Percentiles rank a stretch among this genome's conserved stretches.
Evolutionary conservation across 345 rosid genomes (phyloP).

Genomic region (Dipteronia dyeriana): DNA sequence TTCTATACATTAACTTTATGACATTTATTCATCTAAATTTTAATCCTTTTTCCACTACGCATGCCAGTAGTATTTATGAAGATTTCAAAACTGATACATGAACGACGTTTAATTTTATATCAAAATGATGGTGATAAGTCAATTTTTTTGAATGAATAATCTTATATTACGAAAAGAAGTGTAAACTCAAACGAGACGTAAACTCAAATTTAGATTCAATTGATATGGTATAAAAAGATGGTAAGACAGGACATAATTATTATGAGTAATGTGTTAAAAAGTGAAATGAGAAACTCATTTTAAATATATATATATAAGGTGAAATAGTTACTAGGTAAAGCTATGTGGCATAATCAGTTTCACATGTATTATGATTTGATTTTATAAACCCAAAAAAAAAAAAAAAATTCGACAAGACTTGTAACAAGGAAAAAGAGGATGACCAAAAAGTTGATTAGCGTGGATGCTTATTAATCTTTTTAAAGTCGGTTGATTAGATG

Average conservation of each 20-base stretch:
- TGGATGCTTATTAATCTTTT: conserved; percentile 22
- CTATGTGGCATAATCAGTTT: neutral
- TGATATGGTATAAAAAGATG: neutral
- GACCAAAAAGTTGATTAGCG: conserved; percentile 7
- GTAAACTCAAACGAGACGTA: too few species aligned
- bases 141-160: too few species aligned
- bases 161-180: too few species aligned
- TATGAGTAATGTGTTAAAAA: neutral
- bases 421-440: neutral
- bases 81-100: neutral
- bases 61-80: neutral
- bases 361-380: neutral
- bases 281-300: neutral
- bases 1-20: neutral
- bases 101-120: neutral
- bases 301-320: too few species aligned
- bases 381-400: neutral
- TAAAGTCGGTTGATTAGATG: conserved; percentile 28
- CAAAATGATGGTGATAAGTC: neutral
- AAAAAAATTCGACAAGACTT: neutral
- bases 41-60: neutral
- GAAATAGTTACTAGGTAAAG: neutral
- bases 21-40: neutral
- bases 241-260: neutral
- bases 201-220: too few species aligned